Percentiles rank a stretch among this genome's conserved stretches.
Conservation (phyloP, 75 land plant species). For the Sequoiadendron giganteum region DNA sequence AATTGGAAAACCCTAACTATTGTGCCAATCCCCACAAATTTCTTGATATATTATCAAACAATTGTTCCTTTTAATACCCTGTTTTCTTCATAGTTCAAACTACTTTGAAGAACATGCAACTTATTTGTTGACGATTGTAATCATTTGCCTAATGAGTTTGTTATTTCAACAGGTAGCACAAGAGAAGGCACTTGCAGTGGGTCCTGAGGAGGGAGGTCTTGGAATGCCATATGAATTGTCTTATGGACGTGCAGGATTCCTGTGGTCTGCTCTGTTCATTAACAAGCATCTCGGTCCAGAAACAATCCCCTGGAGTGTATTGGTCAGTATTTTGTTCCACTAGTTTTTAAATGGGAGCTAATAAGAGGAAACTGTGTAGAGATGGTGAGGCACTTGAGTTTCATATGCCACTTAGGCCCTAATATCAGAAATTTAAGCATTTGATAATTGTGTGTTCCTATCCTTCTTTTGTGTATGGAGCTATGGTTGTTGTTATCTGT, state of each 20-base stretch:
- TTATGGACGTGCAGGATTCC: constrained; percentile 77
- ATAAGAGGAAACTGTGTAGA: not conserved
- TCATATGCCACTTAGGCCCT: not conserved
- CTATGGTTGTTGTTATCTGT: not conserved
- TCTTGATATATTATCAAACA: not conserved
- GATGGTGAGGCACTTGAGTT: not conserved
- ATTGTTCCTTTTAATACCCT: not conserved
- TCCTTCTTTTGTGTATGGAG: not conserved
- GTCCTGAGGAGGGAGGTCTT: constrained; percentile 67
- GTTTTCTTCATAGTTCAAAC: not conserved
- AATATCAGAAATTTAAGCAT: not conserved
- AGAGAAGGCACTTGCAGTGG: constrained; percentile 61
- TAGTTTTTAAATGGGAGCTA: not conserved
- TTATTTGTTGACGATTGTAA: not conserved
- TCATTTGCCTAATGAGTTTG: not conserved
- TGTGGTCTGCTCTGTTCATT: constrained; percentile 75
- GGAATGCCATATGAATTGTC: constrained; percentile 88
- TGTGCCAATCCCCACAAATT: not conserved
- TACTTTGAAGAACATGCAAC: not conserved
- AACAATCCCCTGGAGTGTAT: constrained; percentile 41
- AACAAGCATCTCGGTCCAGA: constrained; percentile 66
- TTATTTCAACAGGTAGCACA: constrained; percentile 52
- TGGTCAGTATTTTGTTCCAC: constrained; percentile 21
- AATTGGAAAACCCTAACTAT: not conserved
- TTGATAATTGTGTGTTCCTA: not conserved